Evolutionary conservation across 192 early-diverging fungal genomes (phyloP).

Genomic region (Mortierella claussenii): DNA sequence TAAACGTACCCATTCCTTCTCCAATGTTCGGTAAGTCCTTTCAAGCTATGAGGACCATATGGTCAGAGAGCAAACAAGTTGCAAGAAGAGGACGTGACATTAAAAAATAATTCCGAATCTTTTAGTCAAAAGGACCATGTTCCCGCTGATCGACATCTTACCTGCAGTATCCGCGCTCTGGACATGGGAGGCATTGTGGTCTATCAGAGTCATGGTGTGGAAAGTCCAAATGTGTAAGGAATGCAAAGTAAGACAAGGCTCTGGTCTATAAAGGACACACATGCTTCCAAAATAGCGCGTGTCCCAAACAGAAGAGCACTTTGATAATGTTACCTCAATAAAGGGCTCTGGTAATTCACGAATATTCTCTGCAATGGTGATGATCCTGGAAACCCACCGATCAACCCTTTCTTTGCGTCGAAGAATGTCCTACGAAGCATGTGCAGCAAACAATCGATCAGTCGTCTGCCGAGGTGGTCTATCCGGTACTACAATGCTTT

Average conservation of each 20-base stretch:
- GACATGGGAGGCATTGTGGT: constrained; percentile 46
- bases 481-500: too few relatives aligned
- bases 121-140: neutral
- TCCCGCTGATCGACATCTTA: too few relatives aligned
- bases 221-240: too few relatives aligned
- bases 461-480: neutral
- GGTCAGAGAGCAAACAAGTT: neutral
- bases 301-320: too few relatives aligned
- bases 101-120: neutral
- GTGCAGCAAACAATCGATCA: neutral
- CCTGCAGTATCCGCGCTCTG: constrained; percentile 38
- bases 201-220: too few relatives aligned
- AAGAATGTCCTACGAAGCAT: constrained; percentile 43
- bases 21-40: constrained; percentile 28
- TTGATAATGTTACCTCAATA: constrained; percentile 43
- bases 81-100: neutral
- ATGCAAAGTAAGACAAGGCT: too few relatives aligned
- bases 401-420: constrained; percentile 29
- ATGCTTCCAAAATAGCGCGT: too few relatives aligned
- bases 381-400: constrained; percentile 39
- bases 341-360: constrained; percentile 22
- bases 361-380: constrained; percentile 43
- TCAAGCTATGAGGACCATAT: constrained; percentile 11
- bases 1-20: constrained; percentile 52
- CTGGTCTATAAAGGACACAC: too few relatives aligned